Evolutionary conservation across 352 stramenopile species (phyloP), one percentile per base, ranked within the genome.

Genomic region (Phytophthora ohioensis): DNA sequence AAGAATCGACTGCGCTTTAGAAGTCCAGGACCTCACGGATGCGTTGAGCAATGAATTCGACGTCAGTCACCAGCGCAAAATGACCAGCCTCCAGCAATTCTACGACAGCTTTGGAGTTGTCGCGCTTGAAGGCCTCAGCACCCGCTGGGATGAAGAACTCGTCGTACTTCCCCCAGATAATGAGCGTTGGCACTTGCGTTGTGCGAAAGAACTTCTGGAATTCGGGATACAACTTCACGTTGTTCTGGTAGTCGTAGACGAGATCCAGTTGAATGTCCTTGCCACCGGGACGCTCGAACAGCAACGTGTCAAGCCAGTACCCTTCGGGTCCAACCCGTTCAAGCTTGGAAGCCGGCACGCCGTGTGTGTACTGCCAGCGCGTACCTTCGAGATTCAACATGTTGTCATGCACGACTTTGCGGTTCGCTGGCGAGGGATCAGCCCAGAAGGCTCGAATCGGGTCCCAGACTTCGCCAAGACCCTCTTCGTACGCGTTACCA

Each of bases 251-350:
- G 43, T 49, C 43, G 17, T 31, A 49, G 43, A 6, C 27, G n/a
- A 49, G 43, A 10, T 49, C 43, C 27, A 49, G 43, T 49, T 49
- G 43, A 12, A 49, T 49, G 17, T 49, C 43, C 43, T 49, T 49
- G 17, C 43, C 43, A 6, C 43, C 43, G 6, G 43, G n/a, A 13
- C 43, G 43, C 6, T 49, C 43, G 11, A 49, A 49, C 43, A 32
- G 17, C 43, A 49, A 27, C 3, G 43, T 49, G n/a, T 49, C 43
- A 49, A 49, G 15, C 43, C 43, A 49, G 27, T 32, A 49, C 2
- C n/a, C n/a, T 12, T 49, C 43, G 11, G 43, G 43, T 15, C 43
- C 43, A 49, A 49, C 17, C 5, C 43, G 43, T 31, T 49, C 17
- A 7, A 49, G 43, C 17, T 49, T 49, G 43, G 43, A 49, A 49